Evolutionary conservation across 805 yeast species (phyloP).

Genomic region (Starmerella roubikii): DNA sequence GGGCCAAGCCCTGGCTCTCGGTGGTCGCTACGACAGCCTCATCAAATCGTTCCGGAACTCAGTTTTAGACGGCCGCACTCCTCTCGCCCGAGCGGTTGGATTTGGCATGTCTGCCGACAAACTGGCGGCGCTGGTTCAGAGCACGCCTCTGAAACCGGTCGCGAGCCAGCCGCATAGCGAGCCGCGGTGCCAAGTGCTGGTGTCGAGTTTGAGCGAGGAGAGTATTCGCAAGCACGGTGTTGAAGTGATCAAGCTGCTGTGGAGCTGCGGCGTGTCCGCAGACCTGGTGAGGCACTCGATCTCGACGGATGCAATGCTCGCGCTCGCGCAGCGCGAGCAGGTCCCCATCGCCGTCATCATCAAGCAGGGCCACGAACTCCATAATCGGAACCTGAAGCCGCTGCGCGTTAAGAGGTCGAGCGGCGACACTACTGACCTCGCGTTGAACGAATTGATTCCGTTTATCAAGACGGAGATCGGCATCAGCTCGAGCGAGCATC

Average conservation of each 20-base stretch:
- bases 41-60: constrained; percentile 53
- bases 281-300: constrained; percentile 36
- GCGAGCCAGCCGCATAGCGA: background rate
- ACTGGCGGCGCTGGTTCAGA: constrained; percentile 34
- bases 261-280: constrained; percentile 70
- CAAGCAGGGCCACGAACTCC: constrained; percentile 45
- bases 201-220: constrained; percentile 51
- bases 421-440: constrained; percentile 58
- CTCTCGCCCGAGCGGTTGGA: constrained; percentile 59
- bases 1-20: constrained; percentile 55
- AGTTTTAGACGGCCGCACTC: constrained; percentile 27
- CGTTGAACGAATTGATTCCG: constrained; percentile 48
- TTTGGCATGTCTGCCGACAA: constrained; percentile 69
- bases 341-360: constrained; percentile 66
- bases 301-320: constrained; percentile 49
- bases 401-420: constrained; percentile 53
- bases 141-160: background rate
- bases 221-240: constrained; percentile 48
- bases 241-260: constrained; percentile 46
- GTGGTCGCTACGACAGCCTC: constrained; percentile 81
- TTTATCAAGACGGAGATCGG: constrained; percentile 28
- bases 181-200: constrained; percentile 66
- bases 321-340: constrained; percentile 53
- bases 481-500: background rate
- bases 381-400: constrained; percentile 53